These are phyloP conservation scores for Candida rishiriensis DNA, from an alignment of 805 yeast genomes.

Conservation along the genomic window DNA sequence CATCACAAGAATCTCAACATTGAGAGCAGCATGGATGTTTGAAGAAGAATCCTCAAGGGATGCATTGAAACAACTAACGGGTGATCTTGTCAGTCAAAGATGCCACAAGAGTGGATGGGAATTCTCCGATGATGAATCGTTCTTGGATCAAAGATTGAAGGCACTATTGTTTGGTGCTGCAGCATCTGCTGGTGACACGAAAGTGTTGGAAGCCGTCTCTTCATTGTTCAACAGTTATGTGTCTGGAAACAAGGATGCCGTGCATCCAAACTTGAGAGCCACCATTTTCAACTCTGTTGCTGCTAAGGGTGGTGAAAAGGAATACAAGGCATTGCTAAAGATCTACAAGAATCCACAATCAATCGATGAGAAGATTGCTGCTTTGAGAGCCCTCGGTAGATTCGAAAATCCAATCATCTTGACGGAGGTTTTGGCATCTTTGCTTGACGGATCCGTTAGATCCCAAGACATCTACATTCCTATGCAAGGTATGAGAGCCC, in stretches of 20 bases:
- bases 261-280: constrained; percentile 43
- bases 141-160: constrained; percentile 34
- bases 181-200: constrained; percentile 37
- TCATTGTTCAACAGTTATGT: constrained; percentile 26
- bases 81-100: constrained; percentile 22
- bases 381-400: constrained; percentile 50
- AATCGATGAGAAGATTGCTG: constrained; percentile 54
- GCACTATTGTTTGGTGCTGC: constrained; percentile 41
- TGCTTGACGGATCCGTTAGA: constrained; percentile 69
- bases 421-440: constrained; percentile 33
- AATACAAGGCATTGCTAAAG: constrained; percentile 38
- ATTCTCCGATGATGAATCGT: constrained; percentile 70
- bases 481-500: constrained; percentile 64
- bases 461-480: constrained; percentile 50
- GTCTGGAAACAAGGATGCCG: constrained; percentile 26
- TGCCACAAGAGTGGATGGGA: constrained; percentile 66
- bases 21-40: constrained; percentile 34
- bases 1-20: constrained; percentile 34
- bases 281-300: constrained; percentile 43
- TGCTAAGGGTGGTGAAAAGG: constrained; percentile 32
- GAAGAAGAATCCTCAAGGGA: constrained; percentile 31
- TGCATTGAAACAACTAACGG: constrained; percentile 32
- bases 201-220: constrained; percentile 27
- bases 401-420: constrained; percentile 36
- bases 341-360: constrained; percentile 50